A percentile compares a stretch with the other conserved stretches of the same genome.
phyloP scores from a whole-genome alignment of 208 protist species.

The Crithidia fasciculata region DNA sequence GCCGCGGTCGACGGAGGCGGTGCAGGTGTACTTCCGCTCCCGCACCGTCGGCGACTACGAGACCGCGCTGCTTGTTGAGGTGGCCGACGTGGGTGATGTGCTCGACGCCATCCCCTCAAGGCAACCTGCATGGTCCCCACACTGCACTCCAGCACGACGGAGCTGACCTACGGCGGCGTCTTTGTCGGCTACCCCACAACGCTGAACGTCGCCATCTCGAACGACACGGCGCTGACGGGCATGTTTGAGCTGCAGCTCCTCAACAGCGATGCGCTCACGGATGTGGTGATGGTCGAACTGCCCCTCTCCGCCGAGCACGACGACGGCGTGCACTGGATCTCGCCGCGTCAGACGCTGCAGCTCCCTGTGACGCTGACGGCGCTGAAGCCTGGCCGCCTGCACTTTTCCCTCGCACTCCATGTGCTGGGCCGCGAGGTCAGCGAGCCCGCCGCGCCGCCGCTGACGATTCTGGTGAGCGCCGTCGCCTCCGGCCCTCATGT shows the following conservation, averaged over 20 bases:
- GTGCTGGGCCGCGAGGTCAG: conserved; percentile 66
- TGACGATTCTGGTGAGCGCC: conserved; percentile 73
- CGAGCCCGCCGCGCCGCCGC: conserved; percentile 27
- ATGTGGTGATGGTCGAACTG: conserved; percentile 31
- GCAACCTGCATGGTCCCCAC: conserved; percentile 87
- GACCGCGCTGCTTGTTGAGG: conserved; percentile 89
- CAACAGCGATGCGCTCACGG: conserved; percentile 43
- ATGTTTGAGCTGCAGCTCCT: conserved; percentile 92
- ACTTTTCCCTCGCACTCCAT: conserved; percentile 81
- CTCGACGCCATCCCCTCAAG: conserved; percentile 88
- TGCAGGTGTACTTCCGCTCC: conserved; percentile 86
- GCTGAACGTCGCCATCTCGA: conserved; percentile 87
- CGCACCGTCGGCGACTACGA: conserved; percentile 82
- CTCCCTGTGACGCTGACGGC: conserved; percentile 84
- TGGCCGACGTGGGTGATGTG: conserved; percentile 91
- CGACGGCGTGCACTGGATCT: conserved; percentile 31
- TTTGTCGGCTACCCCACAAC: conserved; percentile 93
- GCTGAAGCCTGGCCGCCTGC: conserved; percentile 74
- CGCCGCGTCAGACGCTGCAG: conserved; percentile 48
- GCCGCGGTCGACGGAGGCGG: conserved; percentile 53
- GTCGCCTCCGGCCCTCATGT: conserved; percentile 79
- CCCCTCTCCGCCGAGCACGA: conserved; percentile 33
- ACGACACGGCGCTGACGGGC: conserved; percentile 90
- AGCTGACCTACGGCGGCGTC: conserved; percentile 89
- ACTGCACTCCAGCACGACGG: conserved; percentile 62